Conservation (phyloP, 108 stramenopile genomes). For the Chaetoceros muelleri region DNA sequence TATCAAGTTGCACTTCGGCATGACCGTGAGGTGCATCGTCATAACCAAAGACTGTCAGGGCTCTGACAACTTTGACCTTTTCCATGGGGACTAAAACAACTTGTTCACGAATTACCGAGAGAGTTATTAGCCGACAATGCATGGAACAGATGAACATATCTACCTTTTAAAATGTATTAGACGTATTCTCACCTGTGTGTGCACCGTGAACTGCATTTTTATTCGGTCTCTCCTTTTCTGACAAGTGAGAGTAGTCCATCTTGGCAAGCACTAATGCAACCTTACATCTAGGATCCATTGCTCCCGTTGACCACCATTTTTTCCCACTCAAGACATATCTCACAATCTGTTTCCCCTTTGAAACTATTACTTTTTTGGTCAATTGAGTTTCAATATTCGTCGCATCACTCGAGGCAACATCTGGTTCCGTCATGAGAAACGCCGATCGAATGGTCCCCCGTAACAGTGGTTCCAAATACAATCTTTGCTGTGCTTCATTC, state of each 20-base stretch:
- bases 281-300: conserved; percentile 87
- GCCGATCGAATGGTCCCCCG: conserved; percentile 72
- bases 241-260: conserved; percentile 35
- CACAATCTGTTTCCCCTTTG: neutral
- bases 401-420: conserved; percentile 86
- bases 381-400: conserved; percentile 76
- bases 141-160: no score
- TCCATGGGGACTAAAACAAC: conserved; percentile 16
- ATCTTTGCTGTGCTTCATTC: conserved; percentile 47
- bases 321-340: conserved; percentile 63
- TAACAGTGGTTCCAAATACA: conserved; percentile 69
- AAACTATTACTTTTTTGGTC: conserved; percentile 7
- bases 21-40: conserved; percentile 93
- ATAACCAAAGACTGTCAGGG: conserved; percentile 90
- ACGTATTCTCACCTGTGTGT: conserved; percentile 61
- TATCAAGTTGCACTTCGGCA: conserved; percentile 73
- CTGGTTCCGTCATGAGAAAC: conserved; percentile 96
- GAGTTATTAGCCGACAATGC: no score
- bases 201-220: conserved; percentile 25
- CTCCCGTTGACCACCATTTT: conserved; percentile 93
- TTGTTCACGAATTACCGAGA: no score
- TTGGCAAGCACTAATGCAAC: conserved; percentile 81
- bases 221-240: conserved; percentile 1
- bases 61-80: conserved; percentile 50
- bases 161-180: no score